Evolutionary conservation across 805 yeast species (phyloP).

Genomic region (Starmerella davenportii): DNA sequence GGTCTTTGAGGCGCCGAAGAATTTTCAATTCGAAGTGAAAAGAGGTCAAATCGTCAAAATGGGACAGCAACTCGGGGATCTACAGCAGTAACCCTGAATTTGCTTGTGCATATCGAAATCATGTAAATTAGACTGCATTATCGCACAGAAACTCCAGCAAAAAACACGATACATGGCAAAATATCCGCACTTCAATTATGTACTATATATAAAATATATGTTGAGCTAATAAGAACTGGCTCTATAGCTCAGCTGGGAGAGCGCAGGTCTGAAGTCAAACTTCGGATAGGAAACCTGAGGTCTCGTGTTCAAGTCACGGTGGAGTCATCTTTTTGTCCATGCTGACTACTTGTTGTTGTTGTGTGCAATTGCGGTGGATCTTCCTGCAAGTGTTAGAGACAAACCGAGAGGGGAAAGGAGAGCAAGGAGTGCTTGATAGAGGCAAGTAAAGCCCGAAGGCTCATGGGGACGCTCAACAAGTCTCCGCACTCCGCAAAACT

Average conservation of each 20-base stretch:
- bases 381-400: too few species aligned
- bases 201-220: too few species aligned
- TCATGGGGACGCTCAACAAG: too few species aligned
- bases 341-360: too few species aligned
- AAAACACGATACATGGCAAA: too few species aligned
- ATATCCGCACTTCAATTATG: too few species aligned
- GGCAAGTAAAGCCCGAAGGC: too few species aligned
- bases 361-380: too few species aligned
- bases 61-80: constrained; percentile 59
- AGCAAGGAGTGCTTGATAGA: too few species aligned
- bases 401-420: too few species aligned
- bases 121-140: background rate
- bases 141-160: background rate
- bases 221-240: too few species aligned
- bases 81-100: background rate
- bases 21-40: constrained; percentile 49
- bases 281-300: constrained; percentile 7
- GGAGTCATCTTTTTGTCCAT: constrained; percentile 4
- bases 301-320: constrained; percentile 8
- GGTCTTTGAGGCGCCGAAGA: constrained; percentile 85
- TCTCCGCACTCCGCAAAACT: too few species aligned
- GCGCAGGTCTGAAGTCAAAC: constrained; percentile 8
- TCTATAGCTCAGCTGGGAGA: constrained; percentile 8
- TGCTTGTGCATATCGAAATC: background rate
- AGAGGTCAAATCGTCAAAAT: constrained; percentile 65